Evolutionary conservation across 2,329 filamentous ascomycete genomes (phyloP), one percentile per base, ranked within the genome.

Genomic region (Phialophora macrospora): DNA sequence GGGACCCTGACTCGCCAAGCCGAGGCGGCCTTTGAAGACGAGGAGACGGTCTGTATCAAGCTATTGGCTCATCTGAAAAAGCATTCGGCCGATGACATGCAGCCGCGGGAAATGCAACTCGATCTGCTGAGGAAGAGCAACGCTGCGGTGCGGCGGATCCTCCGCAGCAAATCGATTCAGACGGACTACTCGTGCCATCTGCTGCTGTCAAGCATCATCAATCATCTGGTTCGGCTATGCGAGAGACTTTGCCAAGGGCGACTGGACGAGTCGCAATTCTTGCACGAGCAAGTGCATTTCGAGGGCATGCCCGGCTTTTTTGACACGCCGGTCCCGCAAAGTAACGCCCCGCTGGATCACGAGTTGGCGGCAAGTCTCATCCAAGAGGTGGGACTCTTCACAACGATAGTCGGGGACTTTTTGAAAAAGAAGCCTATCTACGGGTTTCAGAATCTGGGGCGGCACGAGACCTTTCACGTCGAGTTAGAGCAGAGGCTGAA

Each of bases 11-110:
- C 55, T 34, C 55, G 51, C 11, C 28, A 28, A 2, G n/a, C n/a
- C n/a, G 64, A 67, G 2, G 9, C 30, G 2, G 24, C 38, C 4
- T 49, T 26, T 14, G 70, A 71, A 44, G 71, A 72, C 49, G 66
- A 72, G 34, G 71, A 72, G 32, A 71, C 68, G 30, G 51, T 68
- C 5, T 72, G 71, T 58, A 68, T 72, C 64, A 71, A 71, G 38
- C 55, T 72, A 38, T 60, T 72, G 49, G 68, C 68, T 22, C 71
- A 71, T 48, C 26, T 72, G 20, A 72, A 72, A 55, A 68, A 64
- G 49, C 63, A 70, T 41, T 63, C 66, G 3, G 44, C 32, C 8
- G 67, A 68, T 22, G 61, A 61, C n/a, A 55, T 26, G 22, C 65
- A 64, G 38, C 52, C 59, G 9, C 67, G 63, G 22, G 65, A 68